Base-by-base conservation (phyloP, 2,329 filamentous ascomycete species). In the Colletotrichum orchidophilum region DNA sequence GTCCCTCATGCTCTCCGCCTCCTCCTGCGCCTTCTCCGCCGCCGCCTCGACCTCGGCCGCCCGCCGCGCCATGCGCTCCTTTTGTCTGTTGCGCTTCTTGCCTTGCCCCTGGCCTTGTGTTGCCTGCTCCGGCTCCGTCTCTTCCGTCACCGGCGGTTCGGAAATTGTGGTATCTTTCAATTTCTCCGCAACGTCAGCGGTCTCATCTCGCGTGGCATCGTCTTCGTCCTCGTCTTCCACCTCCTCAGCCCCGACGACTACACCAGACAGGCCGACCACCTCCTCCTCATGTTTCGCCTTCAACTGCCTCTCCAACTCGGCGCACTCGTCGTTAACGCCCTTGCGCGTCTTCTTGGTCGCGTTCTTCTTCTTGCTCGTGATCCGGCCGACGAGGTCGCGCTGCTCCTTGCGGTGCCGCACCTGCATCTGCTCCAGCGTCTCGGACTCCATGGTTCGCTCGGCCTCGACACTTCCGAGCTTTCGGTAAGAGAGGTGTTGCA, bases 351-450 rank as follows among this genome's bases (percentile, higher is more conserved):
- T 94, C 83, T 98, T 99, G 57, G 93, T 97, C 50, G 96, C 95
- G 75, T 93, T 92, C 86, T 98, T 98, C 87, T 98, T 99, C 87
- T 98, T 98, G 83, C 93, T 95, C 5, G 94, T 98, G 78, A 97
- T 91, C 71, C 92, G 91, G 61, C 90, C 88, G 80, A 97, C 94
- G 29, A 99, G 87, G 72, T 98, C 96, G 76, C 91, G 92, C 80
- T 93, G 91, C 83, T 99, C 96, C 81, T 94, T 96, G 77, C 94
- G 91, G 80, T 99, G 96, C 57, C 92, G 92, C 46, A 91, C 85
- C 76, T 94, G 91, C 66, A 96, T 84, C 73, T 93, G 91, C 71
- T 98, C 95, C 82, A 96, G 90, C 11, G 86, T 83, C 78, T 90
- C 87, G 54, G 74, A 26, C 35, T 80, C 80, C 79, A 81, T 80